phyloP scores from a whole-genome alignment of 305 asterid species.

The Fraxinus sp. region DNA sequence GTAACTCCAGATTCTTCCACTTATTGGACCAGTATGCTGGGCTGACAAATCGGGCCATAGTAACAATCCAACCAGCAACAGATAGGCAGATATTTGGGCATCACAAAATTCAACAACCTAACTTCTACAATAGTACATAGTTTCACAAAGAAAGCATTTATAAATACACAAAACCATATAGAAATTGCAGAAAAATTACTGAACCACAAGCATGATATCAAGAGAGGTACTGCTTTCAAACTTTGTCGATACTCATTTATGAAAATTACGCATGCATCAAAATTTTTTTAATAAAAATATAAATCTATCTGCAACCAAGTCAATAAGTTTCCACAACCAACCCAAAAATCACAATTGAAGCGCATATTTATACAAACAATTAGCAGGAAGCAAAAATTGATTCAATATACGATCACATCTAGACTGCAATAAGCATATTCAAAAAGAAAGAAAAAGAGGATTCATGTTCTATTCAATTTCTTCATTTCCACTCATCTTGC shows the following conservation, averaged over 20 bases:
- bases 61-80: too few relatives aligned
- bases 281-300: too few relatives aligned
- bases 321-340: neutral
- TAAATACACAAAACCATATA: neutral
- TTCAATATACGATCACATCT: neutral
- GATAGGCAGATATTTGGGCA: too few relatives aligned
- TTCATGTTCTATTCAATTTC: neutral
- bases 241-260: neutral
- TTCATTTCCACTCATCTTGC: slow-evolving; percentile 32
- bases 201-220: neutral
- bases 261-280: too few relatives aligned
- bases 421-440: neutral
- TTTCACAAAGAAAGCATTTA: neutral
- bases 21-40: too few relatives aligned
- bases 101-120: too few relatives aligned
- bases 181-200: neutral
- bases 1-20: too few relatives aligned
- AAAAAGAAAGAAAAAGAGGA: neutral
- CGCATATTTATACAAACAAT: neutral
- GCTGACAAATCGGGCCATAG: too few relatives aligned
- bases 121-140: neutral
- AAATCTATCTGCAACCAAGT: too few relatives aligned
- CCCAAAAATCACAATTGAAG: neutral
- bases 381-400: neutral
- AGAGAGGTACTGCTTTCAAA: neutral